Evolutionary conservation across 2,329 filamentous ascomycete species (phyloP).

Genomic region (Cercospora citrullina): DNA sequence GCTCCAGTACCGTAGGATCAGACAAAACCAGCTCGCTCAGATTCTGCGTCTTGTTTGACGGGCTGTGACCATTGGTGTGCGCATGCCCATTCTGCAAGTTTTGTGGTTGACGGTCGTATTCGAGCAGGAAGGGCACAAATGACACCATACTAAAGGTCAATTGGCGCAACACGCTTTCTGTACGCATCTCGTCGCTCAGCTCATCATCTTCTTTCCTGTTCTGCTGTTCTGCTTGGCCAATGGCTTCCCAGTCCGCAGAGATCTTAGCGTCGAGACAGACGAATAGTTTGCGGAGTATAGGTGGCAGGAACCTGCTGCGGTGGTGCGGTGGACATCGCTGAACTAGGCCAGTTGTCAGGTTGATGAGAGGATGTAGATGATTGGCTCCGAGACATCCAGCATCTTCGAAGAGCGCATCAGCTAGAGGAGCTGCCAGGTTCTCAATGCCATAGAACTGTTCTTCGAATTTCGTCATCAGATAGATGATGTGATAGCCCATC

Average conservation of each 20-base stretch:
- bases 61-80: conserved; percentile 15
- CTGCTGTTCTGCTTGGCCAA: conserved; percentile 59
- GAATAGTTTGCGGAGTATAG: conserved; percentile 79
- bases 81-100: conserved; percentile 16
- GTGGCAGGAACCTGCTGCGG: conserved; percentile 77
- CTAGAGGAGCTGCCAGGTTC: conserved; percentile 78
- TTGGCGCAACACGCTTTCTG: conserved; percentile 90
- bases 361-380: conserved; percentile 90
- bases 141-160: conserved; percentile 89
- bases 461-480: conserved; percentile 85
- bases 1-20: conserved; percentile 76
- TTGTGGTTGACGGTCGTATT: conserved; percentile 57
- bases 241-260: conserved; percentile 78
- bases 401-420: conserved; percentile 79
- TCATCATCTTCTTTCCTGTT: conserved; percentile 67
- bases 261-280: conserved; percentile 85
- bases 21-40: conserved; percentile 82
- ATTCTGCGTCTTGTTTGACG: conserved; percentile 48
- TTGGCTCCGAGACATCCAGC: conserved; percentile 83
- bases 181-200: conserved; percentile 94
- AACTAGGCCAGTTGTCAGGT: conserved; percentile 82
- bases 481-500: conserved; percentile 90
- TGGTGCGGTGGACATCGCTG: conserved; percentile 84
- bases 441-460: conserved; percentile 87
- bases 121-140: conserved; percentile 85